These are phyloP conservation scores for Scytalidium lignicola DNA, from an alignment of 2,329 filamentous ascomycete species.

Conservation along the genomic window DNA sequence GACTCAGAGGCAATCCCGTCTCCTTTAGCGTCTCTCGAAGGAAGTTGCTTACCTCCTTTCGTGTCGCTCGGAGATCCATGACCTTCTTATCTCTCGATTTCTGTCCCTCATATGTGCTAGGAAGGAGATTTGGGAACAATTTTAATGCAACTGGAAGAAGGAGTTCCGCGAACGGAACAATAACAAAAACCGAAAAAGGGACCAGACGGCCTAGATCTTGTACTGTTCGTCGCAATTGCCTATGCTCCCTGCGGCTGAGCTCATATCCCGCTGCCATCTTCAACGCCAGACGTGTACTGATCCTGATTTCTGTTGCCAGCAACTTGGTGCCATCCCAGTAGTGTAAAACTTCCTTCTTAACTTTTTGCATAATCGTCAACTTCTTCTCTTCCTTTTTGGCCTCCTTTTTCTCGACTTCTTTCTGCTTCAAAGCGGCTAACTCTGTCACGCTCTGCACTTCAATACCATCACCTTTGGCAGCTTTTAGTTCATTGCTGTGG, in stretches of 20 bases:
- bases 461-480: conserved; percentile 25
- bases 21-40: conserved; percentile 84
- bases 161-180: conserved; percentile 93
- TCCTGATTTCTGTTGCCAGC: conserved; percentile 84
- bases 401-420: conserved; percentile 55
- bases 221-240: conserved; percentile 88
- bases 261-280: conserved; percentile 99
- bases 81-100: conserved; percentile 89
- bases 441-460: conserved; percentile 44
- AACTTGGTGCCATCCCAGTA: conserved; percentile 99
- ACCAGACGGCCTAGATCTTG: conserved; percentile 89
- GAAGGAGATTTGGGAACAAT: conserved; percentile 94
- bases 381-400: conserved; percentile 74
- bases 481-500: conserved; percentile 19
- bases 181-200: conserved; percentile 94
- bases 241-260: conserved; percentile 85
- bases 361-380: conserved; percentile 81
- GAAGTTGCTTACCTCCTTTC: conserved; percentile 91
- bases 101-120: conserved; percentile 93
- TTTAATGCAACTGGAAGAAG: conserved; percentile 87
- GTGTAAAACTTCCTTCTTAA: conserved; percentile 89
- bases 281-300: conserved; percentile 83
- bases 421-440: conserved; percentile 59
- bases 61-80: conserved; percentile 70
- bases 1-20: conserved; percentile 84